A percentile compares a stretch with the other conserved stretches of the same genome.
Conservation (phyloP, 805 yeast species). For the Ogataea methanolica region DNA sequence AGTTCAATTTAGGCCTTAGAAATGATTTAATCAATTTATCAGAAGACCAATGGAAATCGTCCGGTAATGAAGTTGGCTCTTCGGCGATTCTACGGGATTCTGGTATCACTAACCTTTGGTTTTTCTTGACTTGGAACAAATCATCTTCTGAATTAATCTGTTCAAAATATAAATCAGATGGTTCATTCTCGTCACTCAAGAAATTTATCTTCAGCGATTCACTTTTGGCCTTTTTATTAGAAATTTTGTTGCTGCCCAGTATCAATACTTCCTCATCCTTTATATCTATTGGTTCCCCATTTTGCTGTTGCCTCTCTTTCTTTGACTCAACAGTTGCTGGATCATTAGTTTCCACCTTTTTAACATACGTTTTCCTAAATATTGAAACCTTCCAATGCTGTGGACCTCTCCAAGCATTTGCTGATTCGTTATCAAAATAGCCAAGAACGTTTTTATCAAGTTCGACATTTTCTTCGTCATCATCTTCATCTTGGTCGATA, state of each 20-base stretch:
- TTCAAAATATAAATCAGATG: no score
- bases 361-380: slow-evolving; percentile 36
- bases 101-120: slow-evolving; percentile 35
- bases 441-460: slow-evolving; percentile 54
- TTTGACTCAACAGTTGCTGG: no score
- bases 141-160: slow-evolving; percentile 22
- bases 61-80: slow-evolving; percentile 23
- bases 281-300: no score
- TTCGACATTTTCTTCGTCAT: not conserved
- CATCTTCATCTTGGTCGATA: not conserved
- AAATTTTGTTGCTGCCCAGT: no score
- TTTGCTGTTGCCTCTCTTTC: no score
- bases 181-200: no score
- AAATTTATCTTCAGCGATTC: no score
- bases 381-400: slow-evolving; percentile 82
- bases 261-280: no score
- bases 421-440: slow-evolving; percentile 68
- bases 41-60: slow-evolving; percentile 56
- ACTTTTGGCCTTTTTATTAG: no score
- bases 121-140: slow-evolving; percentile 20
- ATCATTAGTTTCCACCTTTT: slow-evolving; percentile 28
- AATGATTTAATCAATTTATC: slow-evolving; percentile 62
- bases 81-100: slow-evolving; percentile 31
- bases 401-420: slow-evolving; percentile 76
- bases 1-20: slow-evolving; percentile 50